phyloP scores from a whole-genome alignment of 1,284 basidiomycete genomes.

The Apiotrichum porosum region DNA sequence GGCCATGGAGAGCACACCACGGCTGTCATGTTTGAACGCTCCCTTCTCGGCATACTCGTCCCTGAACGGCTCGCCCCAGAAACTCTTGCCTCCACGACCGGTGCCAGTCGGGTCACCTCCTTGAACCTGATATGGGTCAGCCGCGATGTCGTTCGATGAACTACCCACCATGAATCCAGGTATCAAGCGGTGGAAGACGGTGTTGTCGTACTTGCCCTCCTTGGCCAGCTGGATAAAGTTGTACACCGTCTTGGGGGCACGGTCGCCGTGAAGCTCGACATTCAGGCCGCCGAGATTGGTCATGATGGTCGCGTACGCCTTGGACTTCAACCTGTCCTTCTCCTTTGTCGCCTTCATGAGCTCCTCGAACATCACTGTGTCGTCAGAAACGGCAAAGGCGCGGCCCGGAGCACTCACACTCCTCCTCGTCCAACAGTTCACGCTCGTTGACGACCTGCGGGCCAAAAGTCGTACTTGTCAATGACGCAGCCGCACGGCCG shows the following conservation, averaged over 20 bases:
- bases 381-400: background rate
- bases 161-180: conserved; percentile 89
- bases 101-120: conserved; percentile 96
- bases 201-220: conserved; percentile 80
- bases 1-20: conserved; percentile 80
- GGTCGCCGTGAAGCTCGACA: conserved; percentile 67
- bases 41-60: conserved; percentile 84
- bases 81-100: conserved; percentile 85
- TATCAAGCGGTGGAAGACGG: conserved; percentile 81
- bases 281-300: conserved; percentile 88
- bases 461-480: conserved; percentile 87
- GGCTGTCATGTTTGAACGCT: conserved; percentile 74
- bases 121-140: conserved; percentile 64
- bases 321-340: conserved; percentile 81
- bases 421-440: conserved; percentile 79
- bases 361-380: conserved; percentile 76
- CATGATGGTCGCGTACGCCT: conserved; percentile 83
- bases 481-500: conserved; percentile 82
- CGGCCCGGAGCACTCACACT: conserved; percentile 49
- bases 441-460: conserved; percentile 71
- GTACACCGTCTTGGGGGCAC: conserved; percentile 96
- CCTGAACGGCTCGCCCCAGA: conserved; percentile 91
- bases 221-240: conserved; percentile 92
- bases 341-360: conserved; percentile 78
- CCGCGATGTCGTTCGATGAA: no score